Base-by-base conservation (phyloP, 306 rosid species). In the Castanea crenata region DNA sequence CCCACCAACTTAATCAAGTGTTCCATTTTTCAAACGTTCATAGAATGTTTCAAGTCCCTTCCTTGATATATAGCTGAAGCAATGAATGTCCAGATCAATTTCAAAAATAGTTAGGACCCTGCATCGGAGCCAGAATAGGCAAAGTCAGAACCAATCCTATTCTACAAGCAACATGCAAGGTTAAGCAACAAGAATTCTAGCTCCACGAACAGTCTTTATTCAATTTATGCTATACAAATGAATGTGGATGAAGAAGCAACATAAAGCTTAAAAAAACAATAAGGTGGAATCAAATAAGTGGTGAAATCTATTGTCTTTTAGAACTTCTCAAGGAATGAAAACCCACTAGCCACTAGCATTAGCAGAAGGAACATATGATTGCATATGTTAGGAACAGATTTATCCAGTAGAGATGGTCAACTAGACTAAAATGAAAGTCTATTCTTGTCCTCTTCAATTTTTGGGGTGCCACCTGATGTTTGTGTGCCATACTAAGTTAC, bases 1-100 rank as follows among this genome's bases (percentile, higher is more conserved):
- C 97, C 98, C 4, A 95, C 6, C 41, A 35, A 35, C 41, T 35
- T 35, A 77, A 82, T 95, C 97, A 29, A 95, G 88, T 15, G 78
- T 79, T 59, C 98, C 99, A 8, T 89, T 83, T 81, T 91, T 87
- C 32, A 95, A 71, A 62, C 94, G 92, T 57, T 91, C 97, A 49
- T 97, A 78, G 72, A 95, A 93, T 7, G 96, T 71, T 55, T 95
- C 99, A 3, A 95, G 93, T 62, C 99, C 97, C 84, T 90, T 93
- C 86, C 99, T 89, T 29, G 98, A 90, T 69, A 95, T 91, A 85
- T 93, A 95, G 89, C 99, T 86, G 86, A 95, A 93, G 5, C 98
- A 90, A 84, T 93, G 99, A 79, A 95, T 91, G 85, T 95, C 97
- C 9, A 95, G 85, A 87, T 95, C 98, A 14, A 95, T 91, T 97